Conservation (phyloP, 495 filamentous ascomycete species). For the Cairneyella variabilis region DNA sequence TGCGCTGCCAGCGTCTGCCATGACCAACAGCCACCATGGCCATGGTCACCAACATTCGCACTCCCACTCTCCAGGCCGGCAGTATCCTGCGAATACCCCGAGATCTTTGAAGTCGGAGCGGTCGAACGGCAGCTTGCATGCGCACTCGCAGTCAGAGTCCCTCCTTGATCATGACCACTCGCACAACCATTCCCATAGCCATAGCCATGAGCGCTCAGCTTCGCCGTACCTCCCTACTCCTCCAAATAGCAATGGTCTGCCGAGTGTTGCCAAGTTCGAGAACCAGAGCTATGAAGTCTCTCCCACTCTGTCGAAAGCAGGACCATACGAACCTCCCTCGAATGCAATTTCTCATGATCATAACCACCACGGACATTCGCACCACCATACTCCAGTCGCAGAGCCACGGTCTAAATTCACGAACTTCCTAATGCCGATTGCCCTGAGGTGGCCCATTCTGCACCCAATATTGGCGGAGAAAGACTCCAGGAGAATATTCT, state of each 20-base stretch:
- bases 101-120: conserved; percentile 20
- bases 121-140: conserved; percentile 26
- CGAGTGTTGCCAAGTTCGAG: conserved; percentile 3
- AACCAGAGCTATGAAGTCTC: conserved; percentile 10
- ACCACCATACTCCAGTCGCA: conserved; percentile 17
- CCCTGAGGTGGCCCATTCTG: conserved; percentile 68
- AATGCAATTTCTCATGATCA: conserved; percentile 17
- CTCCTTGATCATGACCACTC: conserved; percentile 32
- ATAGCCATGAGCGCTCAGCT: conserved; percentile 8
- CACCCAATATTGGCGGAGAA: conserved; percentile 85
- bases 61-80: conserved; percentile 24
- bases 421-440: conserved; percentile 58
- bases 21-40: conserved; percentile 39
- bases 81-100: conserved; percentile 14
- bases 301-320: conserved; percentile 2
- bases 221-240: conserved; percentile 14
- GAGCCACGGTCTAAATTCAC: conserved; percentile 55
- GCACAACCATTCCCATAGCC: conserved; percentile 31
- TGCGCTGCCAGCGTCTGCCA: conserved; percentile 43
- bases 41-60: conserved; percentile 37
- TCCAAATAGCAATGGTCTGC: conserved; percentile 17
- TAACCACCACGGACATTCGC: conserved; percentile 25
- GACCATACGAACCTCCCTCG: conserved; percentile 10
- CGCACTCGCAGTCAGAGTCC: conserved; percentile 31
- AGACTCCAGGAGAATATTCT: conserved; percentile 93